Base-by-base conservation (phyloP, 164 flowering plant genomes). In the Stephania japonica region DNA sequence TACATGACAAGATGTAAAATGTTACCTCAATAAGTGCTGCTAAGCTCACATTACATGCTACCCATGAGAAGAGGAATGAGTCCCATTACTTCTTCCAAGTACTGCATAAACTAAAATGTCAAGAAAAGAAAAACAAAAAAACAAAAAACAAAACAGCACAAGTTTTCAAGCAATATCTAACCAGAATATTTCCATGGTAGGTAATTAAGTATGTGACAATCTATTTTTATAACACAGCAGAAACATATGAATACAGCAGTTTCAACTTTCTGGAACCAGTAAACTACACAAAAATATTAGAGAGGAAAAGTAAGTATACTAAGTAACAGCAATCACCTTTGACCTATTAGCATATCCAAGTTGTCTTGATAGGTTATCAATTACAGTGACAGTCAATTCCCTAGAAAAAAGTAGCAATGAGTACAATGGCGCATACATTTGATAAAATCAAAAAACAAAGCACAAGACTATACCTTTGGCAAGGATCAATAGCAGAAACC, bases 21-120 rank as follows among this genome's bases (percentile, higher is more conserved):
- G 24, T 77, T 82, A 95, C 99, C 97, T 91, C 97, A 81, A 89
- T 83, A 74, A 95, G 88, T 61, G 92, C 86, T 79, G 72, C 82
- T 64, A 95, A 78, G 83, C 90, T 91, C 68, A 93, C 90, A 79
- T 87, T 87, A 77, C 97, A 91, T 66, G 88, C 79, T 44, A 91
- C 88, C 99, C 98, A 95, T 76, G 81, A 79, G 77, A 89, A 93
- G 73, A 93, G 86, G 86, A 75, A 95, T 83, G 62, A 89, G 69
- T 66, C 91, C 97, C 79, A 91, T 80, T 68, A 93, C 86, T 79
- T 87, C 86, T 72, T 89, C 97, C 84, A 95, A 71, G 76, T 93
- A 95, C 99, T 95, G 89, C 82, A 84, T 21, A 71, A 80, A 72
- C 19, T 19, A 67, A 65, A 73, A 74, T 27, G 65, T 13, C 12